Evolutionary conservation across 805 yeast species (phyloP).

Genomic region (Candida vartiovaarae): DNA sequence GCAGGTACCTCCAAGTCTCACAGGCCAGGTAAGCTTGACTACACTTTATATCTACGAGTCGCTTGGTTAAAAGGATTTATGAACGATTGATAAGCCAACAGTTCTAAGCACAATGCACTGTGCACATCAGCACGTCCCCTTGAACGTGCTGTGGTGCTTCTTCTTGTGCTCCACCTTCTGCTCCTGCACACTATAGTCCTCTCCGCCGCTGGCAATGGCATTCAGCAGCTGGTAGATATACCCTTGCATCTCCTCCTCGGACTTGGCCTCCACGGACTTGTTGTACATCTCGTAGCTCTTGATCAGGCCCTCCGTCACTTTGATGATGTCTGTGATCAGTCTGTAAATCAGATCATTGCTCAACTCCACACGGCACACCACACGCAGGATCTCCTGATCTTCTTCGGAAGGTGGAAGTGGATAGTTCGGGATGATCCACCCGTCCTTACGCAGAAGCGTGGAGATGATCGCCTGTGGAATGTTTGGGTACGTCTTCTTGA

Average conservation of each 20-base stretch:
- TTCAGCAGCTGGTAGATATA: slow-evolving; percentile 41
- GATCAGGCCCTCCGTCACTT: slow-evolving; percentile 45
- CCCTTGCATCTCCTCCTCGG: slow-evolving; percentile 21
- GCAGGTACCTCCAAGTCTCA: no score
- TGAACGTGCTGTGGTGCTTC: slow-evolving; percentile 23
- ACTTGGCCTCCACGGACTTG: slow-evolving; percentile 6
- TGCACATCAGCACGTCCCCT: slow-evolving; percentile 19
- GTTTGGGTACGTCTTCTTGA: slow-evolving; percentile 58
- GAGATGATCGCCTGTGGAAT: slow-evolving; percentile 78
- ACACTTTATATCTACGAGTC: no score
- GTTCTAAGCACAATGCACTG: background rate
- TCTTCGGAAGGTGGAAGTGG: slow-evolving; percentile 61
- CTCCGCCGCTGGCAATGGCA: slow-evolving; percentile 51
- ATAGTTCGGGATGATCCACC: slow-evolving; percentile 88
- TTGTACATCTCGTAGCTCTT: slow-evolving; percentile 33
- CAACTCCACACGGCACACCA: slow-evolving; percentile 71
- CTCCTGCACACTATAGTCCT: slow-evolving; percentile 22
- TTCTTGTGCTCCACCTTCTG: slow-evolving; percentile 16
- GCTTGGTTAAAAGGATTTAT: no score
- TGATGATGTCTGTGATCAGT: slow-evolving; percentile 54
- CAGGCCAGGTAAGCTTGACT: no score
- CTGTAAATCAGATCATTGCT: slow-evolving; percentile 54
- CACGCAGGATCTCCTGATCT: slow-evolving; percentile 66
- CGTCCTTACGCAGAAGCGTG: slow-evolving; percentile 63
- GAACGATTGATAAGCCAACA: background rate